phyloP scores from a whole-genome alignment of 2,329 filamentous ascomycete species.

The Uncinocarpus reesii region DNA sequence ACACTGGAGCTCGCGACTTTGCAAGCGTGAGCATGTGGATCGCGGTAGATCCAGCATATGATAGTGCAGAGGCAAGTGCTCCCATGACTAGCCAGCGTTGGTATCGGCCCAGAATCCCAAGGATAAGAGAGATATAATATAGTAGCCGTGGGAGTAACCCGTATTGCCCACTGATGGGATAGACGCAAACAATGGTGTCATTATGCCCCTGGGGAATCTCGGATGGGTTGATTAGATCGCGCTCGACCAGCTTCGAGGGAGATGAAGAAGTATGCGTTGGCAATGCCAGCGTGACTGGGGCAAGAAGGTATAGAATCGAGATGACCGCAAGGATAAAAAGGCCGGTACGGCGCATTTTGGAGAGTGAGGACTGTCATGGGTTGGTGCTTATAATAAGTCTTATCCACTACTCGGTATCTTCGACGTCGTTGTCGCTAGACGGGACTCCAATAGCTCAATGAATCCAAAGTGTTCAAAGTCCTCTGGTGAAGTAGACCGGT shows the following conservation, averaged over 20 bases:
- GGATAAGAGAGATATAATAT: slow-evolving; percentile 23
- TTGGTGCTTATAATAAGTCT: background rate
- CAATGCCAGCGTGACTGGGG: slow-evolving; percentile 8
- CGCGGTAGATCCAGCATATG: slow-evolving; percentile 22
- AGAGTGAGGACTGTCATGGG: background rate
- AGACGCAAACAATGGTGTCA: slow-evolving; percentile 18
- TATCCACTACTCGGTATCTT: too few relatives aligned
- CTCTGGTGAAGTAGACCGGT: too few relatives aligned
- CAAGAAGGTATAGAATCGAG: background rate
- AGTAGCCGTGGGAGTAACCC: slow-evolving; percentile 22
- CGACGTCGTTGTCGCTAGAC: too few relatives aligned
- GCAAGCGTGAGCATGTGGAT: slow-evolving; percentile 23
- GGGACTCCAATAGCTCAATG: too few relatives aligned
- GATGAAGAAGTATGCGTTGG: background rate
- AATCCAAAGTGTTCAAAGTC: too few relatives aligned
- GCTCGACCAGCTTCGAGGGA: background rate
- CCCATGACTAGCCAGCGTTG: slow-evolving; percentile 25
- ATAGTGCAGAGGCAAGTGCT: slow-evolving; percentile 23
- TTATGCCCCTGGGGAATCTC: slow-evolving; percentile 11
- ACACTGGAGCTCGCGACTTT: slow-evolving; percentile 18
- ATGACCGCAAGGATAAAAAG: background rate
- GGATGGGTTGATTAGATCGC: slow-evolving; percentile 12
- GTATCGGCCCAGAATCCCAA: slow-evolving; percentile 22
- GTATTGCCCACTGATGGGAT: slow-evolving; percentile 23
- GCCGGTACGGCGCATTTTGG: background rate